Conservation (phyloP, 2,329 filamentous ascomycete species). For the Curvularia spicifera region DNA sequence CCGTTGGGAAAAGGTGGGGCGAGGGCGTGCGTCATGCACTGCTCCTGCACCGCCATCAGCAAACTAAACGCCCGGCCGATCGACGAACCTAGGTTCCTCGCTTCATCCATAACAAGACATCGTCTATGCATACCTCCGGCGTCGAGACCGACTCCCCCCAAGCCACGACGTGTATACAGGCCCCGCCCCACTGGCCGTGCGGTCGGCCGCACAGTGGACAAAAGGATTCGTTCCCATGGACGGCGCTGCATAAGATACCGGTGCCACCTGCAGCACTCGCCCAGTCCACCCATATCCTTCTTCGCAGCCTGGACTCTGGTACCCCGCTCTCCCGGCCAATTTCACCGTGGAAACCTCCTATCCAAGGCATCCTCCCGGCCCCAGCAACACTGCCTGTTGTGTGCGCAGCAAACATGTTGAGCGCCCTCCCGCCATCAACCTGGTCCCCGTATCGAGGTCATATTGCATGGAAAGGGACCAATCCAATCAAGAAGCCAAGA, state of each 20-base stretch:
- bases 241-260: constrained; percentile 11
- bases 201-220: neutral
- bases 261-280: constrained; percentile 10
- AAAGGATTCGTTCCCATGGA: constrained; percentile 6
- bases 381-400: neutral
- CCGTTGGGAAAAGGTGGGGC: constrained; percentile 34
- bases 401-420: no score
- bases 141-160: constrained; percentile 9
- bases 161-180: constrained; percentile 3
- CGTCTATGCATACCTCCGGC: constrained; percentile 1
- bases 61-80: constrained; percentile 24
- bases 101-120: constrained; percentile 7
- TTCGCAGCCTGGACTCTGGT: neutral
- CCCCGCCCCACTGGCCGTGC: constrained; percentile 5
- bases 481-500: constrained; percentile 6
- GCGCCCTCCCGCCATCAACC: no score
- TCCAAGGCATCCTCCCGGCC: neutral
- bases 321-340: constrained; percentile 1
- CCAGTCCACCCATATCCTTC: neutral
- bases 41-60: constrained; percentile 13
- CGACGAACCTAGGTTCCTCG: constrained; percentile 39
- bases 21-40: constrained; percentile 21
- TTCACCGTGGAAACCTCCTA: neutral
- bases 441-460: neutral
- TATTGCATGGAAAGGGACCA: neutral